Evolutionary conservation across 2,329 filamentous ascomycete species (phyloP).

Genomic region (Hypoxylon sp.): DNA sequence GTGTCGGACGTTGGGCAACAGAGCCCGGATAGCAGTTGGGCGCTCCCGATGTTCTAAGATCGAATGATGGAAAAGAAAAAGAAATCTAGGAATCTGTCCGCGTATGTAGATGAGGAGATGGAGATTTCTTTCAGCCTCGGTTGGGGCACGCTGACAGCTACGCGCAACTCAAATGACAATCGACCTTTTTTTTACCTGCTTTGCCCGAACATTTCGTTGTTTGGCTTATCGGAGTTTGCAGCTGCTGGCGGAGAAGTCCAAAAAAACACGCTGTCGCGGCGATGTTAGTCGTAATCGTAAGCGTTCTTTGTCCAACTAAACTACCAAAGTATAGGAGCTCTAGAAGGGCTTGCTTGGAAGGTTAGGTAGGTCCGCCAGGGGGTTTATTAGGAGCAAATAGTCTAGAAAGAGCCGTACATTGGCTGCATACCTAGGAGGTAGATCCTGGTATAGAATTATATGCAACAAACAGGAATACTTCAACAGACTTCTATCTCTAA

Average conservation of each 20-base stretch:
- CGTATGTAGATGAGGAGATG: constrained; percentile 12
- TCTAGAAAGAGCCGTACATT: constrained; percentile 6
- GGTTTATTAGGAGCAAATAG: constrained; percentile 3
- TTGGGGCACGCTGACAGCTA: constrained; percentile 33
- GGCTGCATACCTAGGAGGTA: too few species aligned
- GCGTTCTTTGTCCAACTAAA: constrained; percentile 29
- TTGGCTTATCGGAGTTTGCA: constrained; percentile 17
- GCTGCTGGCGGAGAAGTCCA: constrained; percentile 18
- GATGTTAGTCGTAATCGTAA: constrained; percentile 22
- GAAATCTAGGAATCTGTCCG: constrained; percentile 20
- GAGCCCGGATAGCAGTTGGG: constrained; percentile 29
- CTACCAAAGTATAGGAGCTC: constrained; percentile 20
- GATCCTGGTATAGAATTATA: too few species aligned
- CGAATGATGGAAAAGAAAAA: constrained; percentile 3
- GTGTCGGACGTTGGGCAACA: constrained; percentile 29
- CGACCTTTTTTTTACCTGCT: constrained; percentile 23
- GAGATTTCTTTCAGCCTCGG: constrained; percentile 37
- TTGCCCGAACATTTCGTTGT: constrained; percentile 35
- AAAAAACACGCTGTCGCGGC: constrained; percentile 33
- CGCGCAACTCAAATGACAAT: constrained; percentile 33
- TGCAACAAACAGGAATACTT: too few species aligned
- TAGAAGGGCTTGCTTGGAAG: constrained; percentile 30
- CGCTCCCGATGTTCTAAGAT: neutral
- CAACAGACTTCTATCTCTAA: too few species aligned
- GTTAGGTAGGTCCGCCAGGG: constrained; percentile 13